Conservation (phyloP, 1,284 basidiomycete genomes). For the Ceratobasidium sp. region DNA sequence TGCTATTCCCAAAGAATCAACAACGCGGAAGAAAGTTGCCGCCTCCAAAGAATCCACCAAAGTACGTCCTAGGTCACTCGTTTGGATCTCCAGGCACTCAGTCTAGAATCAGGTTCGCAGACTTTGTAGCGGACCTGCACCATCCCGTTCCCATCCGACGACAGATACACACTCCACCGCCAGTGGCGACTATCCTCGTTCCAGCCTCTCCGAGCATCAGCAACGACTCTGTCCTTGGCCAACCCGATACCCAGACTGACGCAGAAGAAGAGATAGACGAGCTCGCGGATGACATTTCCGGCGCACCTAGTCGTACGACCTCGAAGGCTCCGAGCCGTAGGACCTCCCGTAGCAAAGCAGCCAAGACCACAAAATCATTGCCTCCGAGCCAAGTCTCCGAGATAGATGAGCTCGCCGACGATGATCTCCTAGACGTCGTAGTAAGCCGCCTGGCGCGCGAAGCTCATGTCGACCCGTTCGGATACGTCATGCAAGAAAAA, state of each 20-base stretch:
- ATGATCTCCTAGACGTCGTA: constrained; percentile 1
- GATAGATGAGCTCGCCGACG: constrained; percentile 20
- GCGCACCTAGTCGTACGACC: not conserved
- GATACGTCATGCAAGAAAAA: constrained; percentile 26
- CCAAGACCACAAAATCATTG: not conserved
- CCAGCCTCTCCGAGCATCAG: constrained; percentile 26
- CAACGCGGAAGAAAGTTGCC: constrained; percentile 14
- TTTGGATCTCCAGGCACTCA: not conserved
- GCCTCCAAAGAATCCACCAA: not conserved
- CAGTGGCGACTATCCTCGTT: constrained; percentile 26
- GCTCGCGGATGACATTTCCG: constrained; percentile 12
- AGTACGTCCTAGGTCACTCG: not conserved
- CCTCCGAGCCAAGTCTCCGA: no score
- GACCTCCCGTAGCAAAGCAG: not conserved
- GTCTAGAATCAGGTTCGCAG: not conserved
- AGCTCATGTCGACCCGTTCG: constrained; percentile 1
- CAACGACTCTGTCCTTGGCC: constrained; percentile 22
- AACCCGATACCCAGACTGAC: not conserved
- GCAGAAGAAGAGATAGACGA: constrained; percentile 26
- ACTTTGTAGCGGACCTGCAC: not conserved
- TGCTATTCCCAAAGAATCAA: constrained; percentile 30
- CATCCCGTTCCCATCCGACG: constrained; percentile 3
- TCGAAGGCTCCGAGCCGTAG: not conserved
- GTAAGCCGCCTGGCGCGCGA: constrained; percentile 11
- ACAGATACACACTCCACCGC: not conserved